These are phyloP conservation scores for Bruguiera hainesii DNA, from an alignment of 441 rosid species.

Conservation along the genomic window DNA sequence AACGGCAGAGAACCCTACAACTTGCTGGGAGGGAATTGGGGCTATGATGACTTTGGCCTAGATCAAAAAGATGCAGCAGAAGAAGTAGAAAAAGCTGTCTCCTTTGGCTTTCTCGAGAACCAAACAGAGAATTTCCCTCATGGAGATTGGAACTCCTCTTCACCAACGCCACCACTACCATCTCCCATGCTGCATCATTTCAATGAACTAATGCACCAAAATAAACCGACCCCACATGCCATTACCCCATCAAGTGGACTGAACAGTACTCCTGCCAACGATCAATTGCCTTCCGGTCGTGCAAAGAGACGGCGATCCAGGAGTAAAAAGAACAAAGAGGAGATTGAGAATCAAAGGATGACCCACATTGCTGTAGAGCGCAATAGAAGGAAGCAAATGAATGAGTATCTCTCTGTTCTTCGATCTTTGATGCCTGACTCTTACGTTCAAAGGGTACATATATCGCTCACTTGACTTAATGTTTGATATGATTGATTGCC, in stretches of 20 bases:
- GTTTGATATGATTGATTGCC: background rate
- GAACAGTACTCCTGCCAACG: background rate
- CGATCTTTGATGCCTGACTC: conserved; percentile 86
- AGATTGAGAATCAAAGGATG: conserved; percentile 83
- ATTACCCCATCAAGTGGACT: conserved; percentile 5
- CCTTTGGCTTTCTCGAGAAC: conserved; percentile 36
- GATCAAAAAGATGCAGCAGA: conserved; percentile 22
- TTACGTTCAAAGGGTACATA: conserved; percentile 68
- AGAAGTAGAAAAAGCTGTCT: conserved; percentile 20
- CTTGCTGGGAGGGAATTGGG: conserved; percentile 41
- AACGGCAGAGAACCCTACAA: conserved; percentile 40
- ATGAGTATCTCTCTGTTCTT: conserved; percentile 71
- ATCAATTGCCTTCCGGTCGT: conserved; percentile 22
- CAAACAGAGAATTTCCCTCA: conserved; percentile 39
- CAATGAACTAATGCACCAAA: conserved; percentile 23
- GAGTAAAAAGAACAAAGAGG: conserved; percentile 72
- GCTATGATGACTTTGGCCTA: conserved; percentile 22
- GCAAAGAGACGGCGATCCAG: conserved; percentile 61
- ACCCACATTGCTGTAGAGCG: conserved; percentile 98
- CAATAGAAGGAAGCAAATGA: conserved; percentile 86
- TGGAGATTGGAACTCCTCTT: conserved; percentile 35
- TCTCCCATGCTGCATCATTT: conserved; percentile 26
- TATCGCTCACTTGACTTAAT: background rate
- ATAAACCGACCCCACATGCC: conserved; percentile 23
- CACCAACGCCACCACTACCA: conserved; percentile 11